Evolutionary conservation across 805 yeast species (phyloP), one percentile per base, ranked within the genome.

Genomic region (Myxozyma melibiosi): DNA sequence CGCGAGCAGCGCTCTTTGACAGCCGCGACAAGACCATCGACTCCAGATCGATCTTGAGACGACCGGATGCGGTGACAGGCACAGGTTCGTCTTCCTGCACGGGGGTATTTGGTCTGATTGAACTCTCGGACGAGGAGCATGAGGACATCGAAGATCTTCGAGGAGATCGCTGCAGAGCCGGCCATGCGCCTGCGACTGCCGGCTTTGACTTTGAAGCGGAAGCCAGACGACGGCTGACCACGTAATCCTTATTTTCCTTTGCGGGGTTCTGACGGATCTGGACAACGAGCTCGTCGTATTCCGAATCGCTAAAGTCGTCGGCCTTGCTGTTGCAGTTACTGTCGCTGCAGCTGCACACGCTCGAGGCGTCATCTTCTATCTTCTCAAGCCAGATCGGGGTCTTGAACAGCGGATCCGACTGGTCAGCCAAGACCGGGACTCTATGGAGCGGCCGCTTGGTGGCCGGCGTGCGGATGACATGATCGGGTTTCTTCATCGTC

Each of bases 341-440:
- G 13, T 39, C 13, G 6, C 43, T 39, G 27, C 27, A 2, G 9
- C 27, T 39, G 24, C 28, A 20, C 14, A 18, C 4, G 34, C 34
- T 28, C n/a, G 33, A 13, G 24, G 25, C 35, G 35, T 35, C 43
- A 7, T 37, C 34, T n/a, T 13, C 33, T 8, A 37, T 20, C 14
- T 35, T 47, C 35, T 24, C 43, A 27, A 47, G 18, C 53, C 53
- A 49, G 7, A 49, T 40, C 18, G 53, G 53, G 30, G 16, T 40
- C 27, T 49, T 49, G 20, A 49, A 49, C 18, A 49, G 37, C 2
- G 50, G 50, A 33, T 45, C 50, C 2, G 13, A 20, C 7, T 28
- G n/a, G 9, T 45, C 28, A 13, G 33, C 50, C 9, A 45, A 18
- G 14, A 20, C n/a, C 14, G 50, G 50, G 7, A 24, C 27, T 11